Percentiles rank a stretch among this genome's conserved stretches.
Evolutionary conservation across 2,329 filamentous ascomycete genomes (phyloP).

Genomic region (Talaromyces pinophilus): DNA sequence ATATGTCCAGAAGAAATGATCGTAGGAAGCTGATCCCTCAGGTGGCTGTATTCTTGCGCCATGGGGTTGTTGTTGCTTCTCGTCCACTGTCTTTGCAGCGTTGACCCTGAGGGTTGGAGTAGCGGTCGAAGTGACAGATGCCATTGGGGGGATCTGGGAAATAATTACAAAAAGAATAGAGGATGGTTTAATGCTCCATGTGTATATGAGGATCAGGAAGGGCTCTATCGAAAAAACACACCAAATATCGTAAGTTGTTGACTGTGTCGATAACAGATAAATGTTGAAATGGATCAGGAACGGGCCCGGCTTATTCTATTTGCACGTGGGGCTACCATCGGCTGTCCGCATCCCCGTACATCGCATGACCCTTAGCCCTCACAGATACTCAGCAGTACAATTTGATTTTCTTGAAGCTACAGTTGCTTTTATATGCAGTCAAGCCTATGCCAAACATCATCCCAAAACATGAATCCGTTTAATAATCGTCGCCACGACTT

Average conservation of each 20-base stretch:
- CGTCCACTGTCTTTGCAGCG: conserved; percentile 24
- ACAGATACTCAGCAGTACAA: background rate
- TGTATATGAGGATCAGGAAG: background rate
- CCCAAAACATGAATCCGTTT: conserved; percentile 31
- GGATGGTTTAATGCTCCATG: background rate
- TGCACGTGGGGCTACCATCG: conserved; percentile 41
- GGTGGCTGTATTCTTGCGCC: conserved; percentile 35
- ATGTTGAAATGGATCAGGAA: conserved; percentile 17
- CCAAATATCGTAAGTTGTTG: background rate
- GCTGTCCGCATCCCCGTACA: background rate
- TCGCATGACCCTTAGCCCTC: background rate
- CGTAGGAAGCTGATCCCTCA: conserved; percentile 36
- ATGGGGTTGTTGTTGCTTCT: conserved; percentile 24
- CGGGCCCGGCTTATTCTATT: conserved; percentile 32
- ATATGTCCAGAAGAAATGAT: conserved; percentile 96
- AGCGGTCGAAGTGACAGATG: conserved; percentile 36
- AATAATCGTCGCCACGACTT: conserved; percentile 83
- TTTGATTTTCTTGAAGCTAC: conserved; percentile 8
- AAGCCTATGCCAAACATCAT: conserved; percentile 16
- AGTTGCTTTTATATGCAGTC: conserved; percentile 10
- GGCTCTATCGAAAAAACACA: background rate
- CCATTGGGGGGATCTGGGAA: conserved; percentile 26
- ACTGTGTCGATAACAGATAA: conserved; percentile 2
- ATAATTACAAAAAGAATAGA: no score
- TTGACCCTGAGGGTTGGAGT: conserved; percentile 36